These are phyloP conservation scores for Fusarium circinatum DNA, from an alignment of 2,329 filamentous ascomycete species.

Conservation along the genomic window DNA sequence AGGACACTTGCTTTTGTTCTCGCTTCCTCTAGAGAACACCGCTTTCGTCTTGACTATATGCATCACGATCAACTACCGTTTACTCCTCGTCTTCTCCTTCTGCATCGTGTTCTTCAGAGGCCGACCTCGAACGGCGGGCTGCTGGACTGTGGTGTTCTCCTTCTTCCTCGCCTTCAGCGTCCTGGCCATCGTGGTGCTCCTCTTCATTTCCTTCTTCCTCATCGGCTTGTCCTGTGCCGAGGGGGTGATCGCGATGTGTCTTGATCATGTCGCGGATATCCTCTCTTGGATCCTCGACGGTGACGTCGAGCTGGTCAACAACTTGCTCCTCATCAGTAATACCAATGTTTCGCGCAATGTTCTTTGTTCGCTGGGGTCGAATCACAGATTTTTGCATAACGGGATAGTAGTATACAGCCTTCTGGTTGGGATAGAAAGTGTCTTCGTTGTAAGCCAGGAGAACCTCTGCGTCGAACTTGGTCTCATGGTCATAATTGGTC, in stretches of 20 bases:
- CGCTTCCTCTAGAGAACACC: neutral
- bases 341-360: slow-evolving; percentile 65
- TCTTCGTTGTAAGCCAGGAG: slow-evolving; percentile 68
- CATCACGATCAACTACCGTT: slow-evolving; percentile 44
- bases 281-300: slow-evolving; percentile 65
- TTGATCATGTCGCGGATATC: slow-evolving; percentile 63
- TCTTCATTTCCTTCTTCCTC: slow-evolving; percentile 49
- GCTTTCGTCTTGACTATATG: slow-evolving; percentile 57
- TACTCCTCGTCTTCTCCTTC: slow-evolving; percentile 59
- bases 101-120: slow-evolving; percentile 52
- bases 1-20: neutral
- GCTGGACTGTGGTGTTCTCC: slow-evolving; percentile 32
- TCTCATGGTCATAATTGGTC: slow-evolving; percentile 64
- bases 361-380: slow-evolving; percentile 71
- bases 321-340: slow-evolving; percentile 62
- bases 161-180: slow-evolving; percentile 41
- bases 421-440: slow-evolving; percentile 60
- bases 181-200: slow-evolving; percentile 45
- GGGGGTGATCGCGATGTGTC: slow-evolving; percentile 63
- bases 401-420: slow-evolving; percentile 74
- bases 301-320: slow-evolving; percentile 66
- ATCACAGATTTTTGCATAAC: slow-evolving; percentile 72
- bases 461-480: slow-evolving; percentile 73
- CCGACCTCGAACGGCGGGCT: slow-evolving; percentile 42
- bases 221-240: slow-evolving; percentile 57